Conservation (phyloP, 2,329 filamentous ascomycete genomes). For the Pseudophaeomoniella oleicola region DNA sequence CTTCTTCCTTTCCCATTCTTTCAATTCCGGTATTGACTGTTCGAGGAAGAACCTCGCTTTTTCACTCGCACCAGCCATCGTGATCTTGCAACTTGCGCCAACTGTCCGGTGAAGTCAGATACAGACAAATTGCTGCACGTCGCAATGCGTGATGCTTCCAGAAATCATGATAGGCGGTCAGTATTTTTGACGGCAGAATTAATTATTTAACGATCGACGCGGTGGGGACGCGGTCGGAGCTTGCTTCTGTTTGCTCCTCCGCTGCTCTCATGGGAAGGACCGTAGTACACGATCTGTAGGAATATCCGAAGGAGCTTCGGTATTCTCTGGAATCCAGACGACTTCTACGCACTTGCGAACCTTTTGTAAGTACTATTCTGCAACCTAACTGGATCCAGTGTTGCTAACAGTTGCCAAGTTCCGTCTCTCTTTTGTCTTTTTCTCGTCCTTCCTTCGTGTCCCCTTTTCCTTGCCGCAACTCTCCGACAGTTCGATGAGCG, state of each 20-base stretch:
- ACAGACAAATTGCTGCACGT: too few species aligned
- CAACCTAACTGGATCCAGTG: constrained; percentile 9
- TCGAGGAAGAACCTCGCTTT: constrained; percentile 94
- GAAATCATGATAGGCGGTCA: background rate
- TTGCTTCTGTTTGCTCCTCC: too few species aligned
- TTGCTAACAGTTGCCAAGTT: too few species aligned
- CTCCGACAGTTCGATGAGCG: too few species aligned
- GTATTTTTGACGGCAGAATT: background rate
- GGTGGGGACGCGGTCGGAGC: too few species aligned
- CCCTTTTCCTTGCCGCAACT: constrained; percentile 5
- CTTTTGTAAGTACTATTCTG: constrained; percentile 5
- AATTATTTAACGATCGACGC: too few species aligned
- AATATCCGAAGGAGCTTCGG: too few species aligned
- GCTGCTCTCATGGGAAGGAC: background rate
- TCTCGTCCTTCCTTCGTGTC: constrained; percentile 5
- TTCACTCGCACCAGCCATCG: constrained; percentile 73
- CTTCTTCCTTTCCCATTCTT: constrained; percentile 80
- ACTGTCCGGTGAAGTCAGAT: too few species aligned
- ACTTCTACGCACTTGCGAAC: background rate
- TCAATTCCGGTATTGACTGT: constrained; percentile 78
- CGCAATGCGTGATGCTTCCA: too few species aligned
- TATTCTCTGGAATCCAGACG: too few species aligned
- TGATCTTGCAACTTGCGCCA: too few species aligned
- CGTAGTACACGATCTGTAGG: too few species aligned
- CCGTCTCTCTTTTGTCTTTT: constrained; percentile 4